Conservation (phyloP, 2,329 filamentous ascomycete genomes). For the Stagonosporopsis tanaceti region DNA sequence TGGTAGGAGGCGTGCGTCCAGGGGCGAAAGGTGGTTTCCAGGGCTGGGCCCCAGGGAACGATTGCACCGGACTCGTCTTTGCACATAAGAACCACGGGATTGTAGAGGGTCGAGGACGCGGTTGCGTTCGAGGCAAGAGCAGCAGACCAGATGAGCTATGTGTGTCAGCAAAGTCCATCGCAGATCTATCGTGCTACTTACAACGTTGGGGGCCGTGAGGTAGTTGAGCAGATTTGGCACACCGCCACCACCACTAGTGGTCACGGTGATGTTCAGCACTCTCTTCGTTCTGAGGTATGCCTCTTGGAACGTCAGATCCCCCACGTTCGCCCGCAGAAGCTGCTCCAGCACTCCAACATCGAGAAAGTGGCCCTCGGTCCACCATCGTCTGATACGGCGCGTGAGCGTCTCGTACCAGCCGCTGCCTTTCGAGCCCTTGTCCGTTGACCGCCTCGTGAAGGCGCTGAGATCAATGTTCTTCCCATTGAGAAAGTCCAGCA, state of each 20-base stretch:
- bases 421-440: conserved; percentile 37
- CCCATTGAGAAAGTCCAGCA: conserved; percentile 78
- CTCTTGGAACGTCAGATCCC: conserved; percentile 91
- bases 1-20: conserved; percentile 70
- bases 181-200: conserved; percentile 57
- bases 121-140: conserved; percentile 79
- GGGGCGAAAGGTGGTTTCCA: conserved; percentile 70
- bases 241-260: conserved; percentile 74
- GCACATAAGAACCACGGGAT: conserved; percentile 74
- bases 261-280: conserved; percentile 90
- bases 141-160: conserved; percentile 78
- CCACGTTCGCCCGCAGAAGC: conserved; percentile 84
- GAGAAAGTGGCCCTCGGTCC: conserved; percentile 80
- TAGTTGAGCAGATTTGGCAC: conserved; percentile 90
- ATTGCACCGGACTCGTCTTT: conserved; percentile 78
- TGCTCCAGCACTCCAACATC: conserved; percentile 84
- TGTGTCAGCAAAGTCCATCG: conserved; percentile 18
- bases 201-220: conserved; percentile 89
- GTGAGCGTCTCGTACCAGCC: conserved; percentile 64
- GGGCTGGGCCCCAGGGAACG: conserved; percentile 72
- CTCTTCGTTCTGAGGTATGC: conserved; percentile 86
- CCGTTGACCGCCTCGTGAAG: conserved; percentile 62
- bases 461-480: conserved; percentile 84
- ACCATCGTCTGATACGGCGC: conserved; percentile 73
- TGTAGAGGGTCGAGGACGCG: conserved; percentile 70